phyloP scores from a whole-genome alignment of 1,139 yeast species.

The Pichia sp. region DNA sequence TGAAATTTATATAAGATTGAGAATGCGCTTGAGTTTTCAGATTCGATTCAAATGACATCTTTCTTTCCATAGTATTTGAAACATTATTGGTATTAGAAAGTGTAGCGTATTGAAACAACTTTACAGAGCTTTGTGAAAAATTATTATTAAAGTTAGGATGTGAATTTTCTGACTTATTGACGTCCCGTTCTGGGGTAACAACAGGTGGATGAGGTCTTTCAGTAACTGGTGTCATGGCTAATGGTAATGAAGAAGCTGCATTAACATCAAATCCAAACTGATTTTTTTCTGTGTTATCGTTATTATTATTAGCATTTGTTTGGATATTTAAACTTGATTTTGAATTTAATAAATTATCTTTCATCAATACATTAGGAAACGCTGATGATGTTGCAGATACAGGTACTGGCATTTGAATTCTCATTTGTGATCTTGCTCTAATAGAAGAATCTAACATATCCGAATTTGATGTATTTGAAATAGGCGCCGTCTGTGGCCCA shows the following conservation, averaged over 20 bases:
- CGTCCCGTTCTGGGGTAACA: constrained; percentile 11
- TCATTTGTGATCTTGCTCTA: constrained; percentile 31
- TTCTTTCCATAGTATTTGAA: constrained; percentile 3
- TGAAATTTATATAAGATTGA: not conserved
- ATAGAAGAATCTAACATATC: constrained; percentile 15
- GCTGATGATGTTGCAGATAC: constrained; percentile 22
- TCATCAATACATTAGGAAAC: constrained; percentile 2
- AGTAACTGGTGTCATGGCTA: constrained; percentile 74
- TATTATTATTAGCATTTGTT: not conserved
- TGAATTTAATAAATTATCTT: not conserved
- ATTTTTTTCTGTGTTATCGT: constrained; percentile 19
- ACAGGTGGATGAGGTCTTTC: constrained; percentile 36
- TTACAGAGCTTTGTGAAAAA: not conserved
- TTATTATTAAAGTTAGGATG: not conserved
- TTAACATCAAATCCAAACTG: constrained; percentile 39
- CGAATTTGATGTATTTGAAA: constrained; percentile 8
- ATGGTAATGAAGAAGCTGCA: constrained; percentile 56
- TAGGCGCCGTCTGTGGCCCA: constrained; percentile 28
- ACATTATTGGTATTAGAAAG: not conserved
- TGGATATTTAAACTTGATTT: not conserved
- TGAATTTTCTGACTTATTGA: not conserved
- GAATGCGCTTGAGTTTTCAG: not conserved
- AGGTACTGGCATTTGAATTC: constrained; percentile 47
- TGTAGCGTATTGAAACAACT: not conserved
- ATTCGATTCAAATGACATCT: constrained; percentile 7